phyloP scores from a whole-genome alignment of 345 rosid genomes.

The Rubroshorea leprosula region DNA sequence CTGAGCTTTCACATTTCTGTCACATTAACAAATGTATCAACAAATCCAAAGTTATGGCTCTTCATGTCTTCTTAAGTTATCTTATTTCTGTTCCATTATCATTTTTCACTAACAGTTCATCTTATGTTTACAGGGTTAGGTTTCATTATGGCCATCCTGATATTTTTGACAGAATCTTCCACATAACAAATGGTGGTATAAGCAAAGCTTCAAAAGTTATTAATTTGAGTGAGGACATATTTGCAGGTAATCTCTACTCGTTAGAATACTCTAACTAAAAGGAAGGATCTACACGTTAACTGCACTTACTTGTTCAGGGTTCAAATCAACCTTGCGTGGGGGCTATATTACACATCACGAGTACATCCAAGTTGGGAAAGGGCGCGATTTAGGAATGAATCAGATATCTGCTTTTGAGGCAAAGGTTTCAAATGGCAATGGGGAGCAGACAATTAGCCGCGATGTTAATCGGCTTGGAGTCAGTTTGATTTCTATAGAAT shows the following conservation, averaged over 20 bases:
- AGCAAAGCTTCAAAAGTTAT: conserved; percentile 89
- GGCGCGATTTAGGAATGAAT: conserved; percentile 89
- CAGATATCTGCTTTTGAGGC: conserved; percentile 91
- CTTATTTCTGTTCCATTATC: neutral
- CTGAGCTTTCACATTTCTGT: neutral
- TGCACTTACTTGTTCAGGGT: conserved; percentile 37
- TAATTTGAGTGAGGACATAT: conserved; percentile 89
- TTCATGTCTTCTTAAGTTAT: neutral
- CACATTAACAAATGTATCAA: neutral
- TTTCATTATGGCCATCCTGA: conserved; percentile 95
- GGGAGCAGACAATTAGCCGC: conserved; percentile 85
- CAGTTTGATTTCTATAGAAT: conserved; percentile 89
- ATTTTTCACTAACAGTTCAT: neutral
- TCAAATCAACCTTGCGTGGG: conserved; percentile 81
- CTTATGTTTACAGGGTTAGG: conserved; percentile 40
- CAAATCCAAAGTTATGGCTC: neutral
- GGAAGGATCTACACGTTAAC: conserved; percentile 5
- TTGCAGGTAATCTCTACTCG: conserved; percentile 37
- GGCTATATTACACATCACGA: conserved; percentile 90
- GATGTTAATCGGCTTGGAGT: conserved; percentile 73
- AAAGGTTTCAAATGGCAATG: conserved; percentile 85
- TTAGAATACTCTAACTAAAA: neutral
- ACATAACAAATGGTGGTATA: conserved; percentile 85
- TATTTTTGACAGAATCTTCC: conserved; percentile 85
- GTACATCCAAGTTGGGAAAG: conserved; percentile 94